Base-by-base conservation (phyloP, 805 yeast species). In the Clavispora carvajalis region DNA sequence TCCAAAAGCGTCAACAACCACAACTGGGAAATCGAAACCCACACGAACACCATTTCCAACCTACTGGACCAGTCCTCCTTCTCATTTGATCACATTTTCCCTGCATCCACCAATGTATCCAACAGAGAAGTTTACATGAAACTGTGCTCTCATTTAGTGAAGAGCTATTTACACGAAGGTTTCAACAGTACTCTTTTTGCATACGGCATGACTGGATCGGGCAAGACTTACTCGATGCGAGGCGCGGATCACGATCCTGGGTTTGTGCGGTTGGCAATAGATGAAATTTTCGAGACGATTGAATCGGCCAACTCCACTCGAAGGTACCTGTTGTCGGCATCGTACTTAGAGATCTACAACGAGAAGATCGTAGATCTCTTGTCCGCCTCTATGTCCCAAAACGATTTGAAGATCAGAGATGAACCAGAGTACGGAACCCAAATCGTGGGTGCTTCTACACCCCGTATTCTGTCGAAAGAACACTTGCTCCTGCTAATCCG, bases 161-260 rank as follows among this genome's bases (percentile, higher is more conserved):
- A 65, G 55, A 47, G 77, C 72, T 57, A 79, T 76, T 46, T 71
- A 73, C 51, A 59, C 33, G 80, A 80, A 12, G 96, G 96, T 0
- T 90, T 65, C 59, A 88, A 88, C 54, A 90, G 90, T 12, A 89
- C 96, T 0, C 79, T 90, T 1, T 88, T 91, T 59, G 97, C 98
- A 0, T 88, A 88, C 54, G 96, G 96, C 25, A 85, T 85, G 88
- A 88, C 96, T 0, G 96, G 96, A 0, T 83, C 95, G 1, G 96
- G 96, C 9, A 88, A 88, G 60, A 88, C 96, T 0, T 80, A 76
- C 56, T 77, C 95, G 2, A 88, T 88, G 95, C 82, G 81, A 47
- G 96, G 95, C 22, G 67, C 71, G 21, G 68, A 60, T 2, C 46
- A 50, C 5, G 82, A 80, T 46, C 80, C 82, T 0, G 95, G 96